Base-by-base conservation (phyloP, 306 rosid genomes). In the Cucurbita ficifolia region DNA sequence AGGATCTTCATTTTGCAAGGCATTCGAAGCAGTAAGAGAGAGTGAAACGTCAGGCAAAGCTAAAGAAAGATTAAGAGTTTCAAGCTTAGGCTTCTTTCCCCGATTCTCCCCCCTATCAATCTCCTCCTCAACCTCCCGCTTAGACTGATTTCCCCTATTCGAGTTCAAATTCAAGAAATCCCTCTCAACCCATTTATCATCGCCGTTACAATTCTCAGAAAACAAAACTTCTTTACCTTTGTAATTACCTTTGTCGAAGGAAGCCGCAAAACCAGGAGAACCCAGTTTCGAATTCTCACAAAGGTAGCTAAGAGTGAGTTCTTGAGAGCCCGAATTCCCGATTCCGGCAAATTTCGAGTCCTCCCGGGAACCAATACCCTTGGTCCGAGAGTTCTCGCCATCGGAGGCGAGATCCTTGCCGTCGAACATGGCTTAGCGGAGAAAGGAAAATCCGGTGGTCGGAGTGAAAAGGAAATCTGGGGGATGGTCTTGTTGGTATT, bases 31-130 rank as follows among this genome's bases (percentile, higher is more conserved):
- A 18, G 95, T 89, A 53, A 91, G 97, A 67, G 97, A 91, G 45
- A 87, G 89, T 0, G 97, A 90, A 9, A 88, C 95, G 58, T 94
- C 91, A 75, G 99, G 97, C 79, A 88, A 81, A 76, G 92, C 97
- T 38, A 95, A 87, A 81, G 99, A 91, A 48, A 95, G 91, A 79
- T 89, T 91, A 13, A 95, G 81, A 2, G 97, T 86, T 84, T 89
- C 97, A 4, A 91, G 75, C 86, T 89, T 95, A 5, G 79, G 96
- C 77, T 89, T 95, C 80, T 95, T 95, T 4, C 85, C 92, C 65
- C 80, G 84, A 63, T 50, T 79, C n/a, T 81, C 96, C 79, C 90
- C 96, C 79, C 90, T 81, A 21, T 80, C 96, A 42, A 49, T 24
- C 11, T 85, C 92, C n/a, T 88, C 92, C 39, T 81, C 99, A 62